Conservation (phyloP, 2,329 filamentous ascomycete species). For the Diaporthe destruens region DNA sequence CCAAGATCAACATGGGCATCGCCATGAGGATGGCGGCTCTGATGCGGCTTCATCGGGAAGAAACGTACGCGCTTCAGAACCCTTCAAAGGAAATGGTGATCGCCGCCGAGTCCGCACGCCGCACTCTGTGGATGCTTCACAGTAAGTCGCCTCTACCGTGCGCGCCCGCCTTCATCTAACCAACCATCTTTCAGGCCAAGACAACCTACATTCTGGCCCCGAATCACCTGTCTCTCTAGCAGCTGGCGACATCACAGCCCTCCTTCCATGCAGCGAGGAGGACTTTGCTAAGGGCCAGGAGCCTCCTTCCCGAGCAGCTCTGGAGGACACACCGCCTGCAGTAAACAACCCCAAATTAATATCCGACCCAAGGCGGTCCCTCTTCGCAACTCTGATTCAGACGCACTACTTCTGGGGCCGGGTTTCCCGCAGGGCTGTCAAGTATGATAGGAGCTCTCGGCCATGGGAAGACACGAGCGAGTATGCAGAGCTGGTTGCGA, state of each 20-base stretch:
- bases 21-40: slow-evolving; percentile 67
- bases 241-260: slow-evolving; percentile 65
- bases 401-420: slow-evolving; percentile 67
- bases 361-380: slow-evolving; percentile 59
- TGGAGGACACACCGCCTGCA: slow-evolving; percentile 66
- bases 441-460: slow-evolving; percentile 56
- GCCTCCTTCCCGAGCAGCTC: slow-evolving; percentile 64
- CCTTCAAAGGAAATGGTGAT: slow-evolving; percentile 60
- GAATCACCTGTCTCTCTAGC: slow-evolving; percentile 64
- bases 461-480: slow-evolving; percentile 64
- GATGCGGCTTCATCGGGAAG: slow-evolving; percentile 68
- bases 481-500: slow-evolving; percentile 58
- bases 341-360: slow-evolving; percentile 59
- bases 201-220: slow-evolving; percentile 67
- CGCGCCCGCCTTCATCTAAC: slow-evolving; percentile 1
- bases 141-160: slow-evolving; percentile 50
- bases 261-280: slow-evolving; percentile 65
- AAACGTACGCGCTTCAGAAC: slow-evolving; percentile 61
- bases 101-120: slow-evolving; percentile 66
- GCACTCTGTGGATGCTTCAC: slow-evolving; percentile 71
- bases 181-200: slow-evolving; percentile 55
- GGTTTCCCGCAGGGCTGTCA: slow-evolving; percentile 62
- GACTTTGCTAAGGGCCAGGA: slow-evolving; percentile 63
- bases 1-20: slow-evolving; percentile 68
- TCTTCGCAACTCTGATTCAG: slow-evolving; percentile 69